Conservation (phyloP, 1,284 basidiomycete species). For the Athelia sp. region DNA sequence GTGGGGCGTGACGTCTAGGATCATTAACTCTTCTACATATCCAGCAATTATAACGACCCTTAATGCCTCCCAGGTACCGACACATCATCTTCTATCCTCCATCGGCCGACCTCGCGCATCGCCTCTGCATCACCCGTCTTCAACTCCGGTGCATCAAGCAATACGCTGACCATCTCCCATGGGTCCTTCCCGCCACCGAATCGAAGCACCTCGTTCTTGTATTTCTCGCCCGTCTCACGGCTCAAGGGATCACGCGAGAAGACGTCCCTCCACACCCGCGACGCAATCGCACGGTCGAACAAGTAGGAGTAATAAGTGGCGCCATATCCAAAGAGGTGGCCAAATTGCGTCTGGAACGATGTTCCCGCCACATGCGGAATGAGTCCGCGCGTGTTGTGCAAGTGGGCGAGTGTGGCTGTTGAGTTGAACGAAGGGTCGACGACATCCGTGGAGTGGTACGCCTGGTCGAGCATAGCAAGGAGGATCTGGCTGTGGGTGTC, state of each 20-base stretch:
- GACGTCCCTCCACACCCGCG: conserved; percentile 78
- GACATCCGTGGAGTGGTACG: conserved; percentile 78
- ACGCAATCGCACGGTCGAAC: conserved; percentile 93
- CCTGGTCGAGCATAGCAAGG: conserved; percentile 86
- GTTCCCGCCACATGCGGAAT: conserved; percentile 81
- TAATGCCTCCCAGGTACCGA: conserved; percentile 44
- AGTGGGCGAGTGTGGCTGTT: conserved; percentile 56
- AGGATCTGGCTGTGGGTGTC: conserved; percentile 93
- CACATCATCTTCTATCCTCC: conserved; percentile 76
- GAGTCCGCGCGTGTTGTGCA: conserved; percentile 70
- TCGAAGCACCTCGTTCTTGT: conserved; percentile 71
- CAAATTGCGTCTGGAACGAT: conserved; percentile 93
- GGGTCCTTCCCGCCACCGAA: conserved; percentile 91
- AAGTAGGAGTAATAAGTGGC: conserved; percentile 98
- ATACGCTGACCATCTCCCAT: conserved; percentile 85
- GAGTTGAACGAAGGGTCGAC: conserved; percentile 61
- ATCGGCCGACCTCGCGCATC: conserved; percentile 86
- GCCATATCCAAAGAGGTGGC: conserved; percentile 94
- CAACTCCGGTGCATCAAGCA: conserved; percentile 65
- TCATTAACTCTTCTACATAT: background rate
- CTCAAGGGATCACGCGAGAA: conserved; percentile 66
- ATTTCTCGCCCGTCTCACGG: conserved; percentile 68
- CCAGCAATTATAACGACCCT: conserved; percentile 4
- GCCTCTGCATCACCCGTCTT: conserved; percentile 70
- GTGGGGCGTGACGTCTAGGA: background rate